Base-by-base conservation (phyloP, 1,284 basidiomycete genomes). In the Retiboletus flavoniger region DNA sequence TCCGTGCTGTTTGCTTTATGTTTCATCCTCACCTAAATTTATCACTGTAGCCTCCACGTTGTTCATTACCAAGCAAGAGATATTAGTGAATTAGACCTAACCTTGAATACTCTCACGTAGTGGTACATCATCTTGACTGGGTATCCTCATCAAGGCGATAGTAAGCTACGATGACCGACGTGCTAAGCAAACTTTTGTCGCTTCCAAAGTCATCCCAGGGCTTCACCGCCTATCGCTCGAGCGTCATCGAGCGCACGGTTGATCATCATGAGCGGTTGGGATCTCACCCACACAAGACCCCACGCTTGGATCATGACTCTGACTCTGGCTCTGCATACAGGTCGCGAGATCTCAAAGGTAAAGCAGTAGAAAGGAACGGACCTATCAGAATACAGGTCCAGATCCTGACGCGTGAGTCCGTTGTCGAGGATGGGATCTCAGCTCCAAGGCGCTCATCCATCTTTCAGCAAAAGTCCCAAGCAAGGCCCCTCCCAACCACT, bases 301-400 rank as follows among this genome's bases (percentile, higher is more conserved):
- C 82, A 61, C 83, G 85, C 61, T 73, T 85, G 69, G 78, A 79
- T 60, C 72, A 72, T 63, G 82, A 84, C 73, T 81, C 79, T 70
- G 84, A 88, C 69, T 76, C 80, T 61, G 76, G 77, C 64, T 82
- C 84, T 66, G 80, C 83, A 63, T 82, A 76, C 71, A 82, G 84
- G 67, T 77, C 76, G 43, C 76, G 73, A 40, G 63, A 65, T 54
- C 59, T 21, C 63, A 63, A 56, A 53, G 58, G 61, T 41, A 60
- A 71, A 47, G 60, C 64, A 41, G 60, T 54, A 38, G 53, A 69
- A 47, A 61, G 70, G 43, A 62, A 51, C 4, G 69, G 73, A 0
- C 73, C 78, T n/a, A 60, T 79, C 24, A 72, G 66, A 51, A 76
- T 85, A 43, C 70, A 69, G 34, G 66, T 85, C 21, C 63, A 75